phyloP scores from a whole-genome alignment of 768 basidiomycete genomes.

The Phaeolepiota aurea region DNA sequence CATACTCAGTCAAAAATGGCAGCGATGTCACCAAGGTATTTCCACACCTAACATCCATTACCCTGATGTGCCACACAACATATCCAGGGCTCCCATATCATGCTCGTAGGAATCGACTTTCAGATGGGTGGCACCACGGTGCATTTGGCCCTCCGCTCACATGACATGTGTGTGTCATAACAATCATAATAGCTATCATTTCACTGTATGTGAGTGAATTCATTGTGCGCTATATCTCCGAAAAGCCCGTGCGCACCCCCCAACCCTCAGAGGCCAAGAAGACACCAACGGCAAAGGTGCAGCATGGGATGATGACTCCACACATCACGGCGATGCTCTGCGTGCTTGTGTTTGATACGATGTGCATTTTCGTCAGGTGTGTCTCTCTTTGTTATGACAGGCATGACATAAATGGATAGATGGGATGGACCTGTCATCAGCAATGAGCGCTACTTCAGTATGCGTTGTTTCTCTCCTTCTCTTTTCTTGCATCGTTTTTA shows the following conservation, averaged over 20 bases:
- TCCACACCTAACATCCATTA: too few relatives aligned
- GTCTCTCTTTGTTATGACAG: constrained; percentile 10
- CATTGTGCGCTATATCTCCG: constrained; percentile 24
- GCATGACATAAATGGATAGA: constrained; percentile 40
- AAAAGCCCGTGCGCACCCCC: constrained; percentile 20
- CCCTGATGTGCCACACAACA: too few relatives aligned
- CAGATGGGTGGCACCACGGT: too few relatives aligned
- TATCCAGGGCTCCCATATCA: too few relatives aligned
- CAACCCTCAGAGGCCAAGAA: background rate
- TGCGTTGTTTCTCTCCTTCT: background rate
- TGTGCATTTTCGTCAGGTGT: constrained; percentile 40
- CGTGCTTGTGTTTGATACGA: constrained; percentile 26
- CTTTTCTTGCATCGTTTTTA: background rate
- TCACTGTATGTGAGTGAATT: constrained; percentile 33
- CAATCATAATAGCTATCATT: constrained; percentile 36
- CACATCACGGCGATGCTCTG: constrained; percentile 21
- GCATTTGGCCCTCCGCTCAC: too few relatives aligned
- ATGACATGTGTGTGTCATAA: too few relatives aligned
- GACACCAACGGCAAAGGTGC: background rate
- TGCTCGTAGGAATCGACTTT: too few relatives aligned
- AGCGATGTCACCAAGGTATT: too few relatives aligned
- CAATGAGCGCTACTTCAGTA: constrained; percentile 32
- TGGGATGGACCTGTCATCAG: constrained; percentile 43
- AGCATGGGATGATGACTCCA: constrained; percentile 2
- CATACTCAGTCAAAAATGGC: too few relatives aligned